Evolutionary conservation across 495 filamentous ascomycete species (phyloP).

Genomic region (Tuber umbilicatum): DNA sequence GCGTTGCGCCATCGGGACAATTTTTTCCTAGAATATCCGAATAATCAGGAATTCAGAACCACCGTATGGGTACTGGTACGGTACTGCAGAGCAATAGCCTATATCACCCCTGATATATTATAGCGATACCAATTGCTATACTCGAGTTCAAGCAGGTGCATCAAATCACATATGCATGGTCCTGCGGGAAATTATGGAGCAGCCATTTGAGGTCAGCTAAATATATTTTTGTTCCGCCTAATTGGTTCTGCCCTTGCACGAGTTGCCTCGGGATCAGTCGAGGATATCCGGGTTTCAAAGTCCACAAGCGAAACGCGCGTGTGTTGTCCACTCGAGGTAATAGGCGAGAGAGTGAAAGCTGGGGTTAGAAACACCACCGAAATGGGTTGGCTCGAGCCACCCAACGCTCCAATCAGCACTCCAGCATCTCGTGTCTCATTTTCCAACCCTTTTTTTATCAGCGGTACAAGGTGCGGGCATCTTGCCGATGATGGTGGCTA

Average conservation of each 20-base stretch:
- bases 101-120: background rate
- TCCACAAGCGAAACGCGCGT: background rate
- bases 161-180: background rate
- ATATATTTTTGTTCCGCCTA: background rate
- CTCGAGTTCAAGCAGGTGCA: background rate
- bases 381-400: too few relatives aligned
- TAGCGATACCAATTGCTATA: background rate
- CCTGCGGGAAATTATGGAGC: background rate
- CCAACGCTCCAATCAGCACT: too few relatives aligned
- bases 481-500: background rate
- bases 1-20: background rate
- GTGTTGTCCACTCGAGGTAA: background rate
- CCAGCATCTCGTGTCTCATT: too few relatives aligned
- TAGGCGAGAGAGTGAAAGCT: too few relatives aligned
- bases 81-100: background rate
- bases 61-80: background rate
- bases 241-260: background rate
- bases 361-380: too few relatives aligned
- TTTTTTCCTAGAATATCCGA: background rate
- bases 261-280: background rate
- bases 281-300: conserved; percentile 4
- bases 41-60: background rate
- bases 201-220: background rate
- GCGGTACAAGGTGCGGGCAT: background rate
- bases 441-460: too few relatives aligned